Evolutionary conservation across 139 green algal genomes (phyloP).

Genomic region (Haematococcus sp.): DNA sequence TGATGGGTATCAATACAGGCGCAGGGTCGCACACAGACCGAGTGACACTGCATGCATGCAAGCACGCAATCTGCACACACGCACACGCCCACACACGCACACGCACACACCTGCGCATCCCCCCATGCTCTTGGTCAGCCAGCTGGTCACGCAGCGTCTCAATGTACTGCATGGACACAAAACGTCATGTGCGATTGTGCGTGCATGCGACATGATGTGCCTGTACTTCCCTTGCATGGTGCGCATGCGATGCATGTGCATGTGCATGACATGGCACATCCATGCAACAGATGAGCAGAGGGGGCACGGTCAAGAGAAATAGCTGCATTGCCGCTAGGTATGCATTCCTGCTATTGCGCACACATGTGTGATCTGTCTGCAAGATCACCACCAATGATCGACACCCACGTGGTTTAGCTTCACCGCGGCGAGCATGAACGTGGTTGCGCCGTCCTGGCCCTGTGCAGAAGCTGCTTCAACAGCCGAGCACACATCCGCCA

Average conservation of each 20-base stretch:
- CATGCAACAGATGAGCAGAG: not conserved
- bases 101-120: not conserved
- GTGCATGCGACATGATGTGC: not conserved
- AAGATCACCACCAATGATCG: too few relatives aligned
- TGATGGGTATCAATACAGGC: not conserved
- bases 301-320: too few relatives aligned
- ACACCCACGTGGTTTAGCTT: too few relatives aligned
- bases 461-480: too few relatives aligned
- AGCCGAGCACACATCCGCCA: too few relatives aligned
- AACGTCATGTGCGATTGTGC: not conserved
- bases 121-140: slow-evolving; percentile 22
- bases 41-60: not conserved
- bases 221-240: not conserved
- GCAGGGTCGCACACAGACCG: not conserved
- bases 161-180: slow-evolving; percentile 29
- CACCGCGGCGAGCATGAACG: too few relatives aligned
- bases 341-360: too few relatives aligned
- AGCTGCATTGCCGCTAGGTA: too few relatives aligned
- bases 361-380: too few relatives aligned
- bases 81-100: not conserved
- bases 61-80: not conserved
- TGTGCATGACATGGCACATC: not conserved
- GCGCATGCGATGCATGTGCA: not conserved
- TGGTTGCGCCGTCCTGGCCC: too few relatives aligned
- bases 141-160: slow-evolving; percentile 39